These are phyloP conservation scores for Bacidia rubella DNA, from an alignment of 495 filamentous ascomycete species.

Conservation along the genomic window DNA sequence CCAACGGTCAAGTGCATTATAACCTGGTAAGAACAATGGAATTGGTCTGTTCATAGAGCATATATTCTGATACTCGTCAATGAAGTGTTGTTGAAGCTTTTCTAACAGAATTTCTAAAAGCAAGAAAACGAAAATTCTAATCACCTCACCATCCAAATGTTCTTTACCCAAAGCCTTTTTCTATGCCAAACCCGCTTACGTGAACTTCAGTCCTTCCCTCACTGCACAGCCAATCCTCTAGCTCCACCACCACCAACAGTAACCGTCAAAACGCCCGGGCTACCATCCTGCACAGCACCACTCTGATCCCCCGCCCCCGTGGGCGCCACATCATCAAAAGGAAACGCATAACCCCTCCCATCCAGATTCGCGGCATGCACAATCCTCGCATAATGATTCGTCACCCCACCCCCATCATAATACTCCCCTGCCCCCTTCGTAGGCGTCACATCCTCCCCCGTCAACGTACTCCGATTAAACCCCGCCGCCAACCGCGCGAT, in stretches of 20 bases:
- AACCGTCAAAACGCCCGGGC: conserved; percentile 45
- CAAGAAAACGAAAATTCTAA: too few species aligned
- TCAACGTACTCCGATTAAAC: conserved; percentile 52
- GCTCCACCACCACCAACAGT: conserved; percentile 42
- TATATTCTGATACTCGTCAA: too few species aligned
- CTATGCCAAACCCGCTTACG: not conserved
- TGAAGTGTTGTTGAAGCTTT: too few species aligned
- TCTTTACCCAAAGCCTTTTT: not conserved
- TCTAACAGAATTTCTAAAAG: too few species aligned
- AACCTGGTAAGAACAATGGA: too few species aligned
- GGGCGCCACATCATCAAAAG: conserved; percentile 63
- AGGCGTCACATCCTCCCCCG: conserved; percentile 36
- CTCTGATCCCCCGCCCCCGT: conserved; percentile 43
- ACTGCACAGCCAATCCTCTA: not conserved
- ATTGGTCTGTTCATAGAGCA: too few species aligned
- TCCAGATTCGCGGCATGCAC: conserved; percentile 50
- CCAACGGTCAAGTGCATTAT: too few species aligned
- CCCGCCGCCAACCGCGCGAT: conserved; percentile 54
- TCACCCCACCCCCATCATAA: conserved; percentile 38
- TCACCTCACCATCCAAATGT: too few species aligned
- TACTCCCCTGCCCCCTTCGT: conserved; percentile 33
- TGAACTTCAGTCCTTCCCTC: not conserved
- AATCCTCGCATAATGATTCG: conserved; percentile 61
- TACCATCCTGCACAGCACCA: conserved; percentile 46
- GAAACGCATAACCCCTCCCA: conserved; percentile 59